Percentiles rank a stretch among this genome's conserved stretches.
phyloP scores from a whole-genome alignment of 139 green algal genomes.

The Chlorella ohadii region DNA sequence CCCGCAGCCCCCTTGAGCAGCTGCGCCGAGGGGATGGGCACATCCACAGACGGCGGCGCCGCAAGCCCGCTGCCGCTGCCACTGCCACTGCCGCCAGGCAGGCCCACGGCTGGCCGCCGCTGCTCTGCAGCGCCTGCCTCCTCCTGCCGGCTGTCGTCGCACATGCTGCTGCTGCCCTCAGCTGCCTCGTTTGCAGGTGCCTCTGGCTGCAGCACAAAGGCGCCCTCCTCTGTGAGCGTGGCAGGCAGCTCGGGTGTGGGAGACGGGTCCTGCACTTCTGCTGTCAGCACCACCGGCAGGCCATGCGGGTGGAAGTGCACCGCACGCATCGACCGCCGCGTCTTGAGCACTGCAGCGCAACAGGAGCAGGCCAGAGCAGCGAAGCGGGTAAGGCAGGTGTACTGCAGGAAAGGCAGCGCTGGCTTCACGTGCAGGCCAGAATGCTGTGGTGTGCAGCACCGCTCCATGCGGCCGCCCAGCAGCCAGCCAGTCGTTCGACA shows the following conservation, averaged over 20 bases:
- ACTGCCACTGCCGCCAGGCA: neutral
- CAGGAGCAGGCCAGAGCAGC: neutral
- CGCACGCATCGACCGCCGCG: slow-evolving; percentile 83
- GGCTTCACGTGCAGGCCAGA: neutral
- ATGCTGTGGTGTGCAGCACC: too few species aligned
- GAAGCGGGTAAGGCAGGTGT: neutral
- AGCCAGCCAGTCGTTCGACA: neutral
- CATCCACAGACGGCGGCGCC: slow-evolving; percentile 6
- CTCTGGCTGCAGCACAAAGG: slow-evolving; percentile 1
- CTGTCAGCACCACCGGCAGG: slow-evolving; percentile 81
- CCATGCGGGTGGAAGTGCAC: slow-evolving; percentile 92
- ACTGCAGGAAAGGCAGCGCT: neutral
- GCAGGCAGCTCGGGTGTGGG: slow-evolving; percentile 33
- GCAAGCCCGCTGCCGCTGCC: neutral
- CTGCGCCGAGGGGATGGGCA: slow-evolving; percentile 22
- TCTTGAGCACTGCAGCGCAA: slow-evolving; percentile 62
- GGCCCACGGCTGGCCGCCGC: neutral
- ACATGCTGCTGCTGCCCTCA: neutral
- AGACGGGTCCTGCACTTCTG: slow-evolving; percentile 78
- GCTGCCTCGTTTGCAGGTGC: neutral
- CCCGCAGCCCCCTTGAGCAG: neutral
- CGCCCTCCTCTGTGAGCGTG: slow-evolving; percentile 35
- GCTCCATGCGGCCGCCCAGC: neutral
- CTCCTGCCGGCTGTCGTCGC: neutral
- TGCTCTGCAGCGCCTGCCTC: neutral